phyloP scores from a whole-genome alignment of 495 filamentous ascomycete species.

The Stereocaulon alpinum region DNA sequence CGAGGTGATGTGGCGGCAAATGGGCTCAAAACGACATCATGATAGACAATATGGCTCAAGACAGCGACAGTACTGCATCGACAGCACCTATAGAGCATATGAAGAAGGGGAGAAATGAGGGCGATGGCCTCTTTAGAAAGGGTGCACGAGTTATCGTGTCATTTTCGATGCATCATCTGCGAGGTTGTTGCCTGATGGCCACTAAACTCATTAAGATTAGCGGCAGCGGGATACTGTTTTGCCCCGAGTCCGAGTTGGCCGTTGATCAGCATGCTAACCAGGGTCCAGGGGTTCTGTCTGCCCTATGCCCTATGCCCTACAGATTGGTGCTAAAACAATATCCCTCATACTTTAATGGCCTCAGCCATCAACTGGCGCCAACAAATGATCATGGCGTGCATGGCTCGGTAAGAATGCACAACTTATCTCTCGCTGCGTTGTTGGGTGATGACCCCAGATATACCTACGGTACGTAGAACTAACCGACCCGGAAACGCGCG shows the following conservation, averaged over 20 bases:
- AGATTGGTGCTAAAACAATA: not conserved
- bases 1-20: not conserved
- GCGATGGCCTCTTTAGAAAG: not conserved
- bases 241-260: not conserved
- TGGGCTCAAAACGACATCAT: not conserved
- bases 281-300: not conserved
- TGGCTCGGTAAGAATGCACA: not conserved
- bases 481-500: too few species aligned
- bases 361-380: not conserved
- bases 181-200: slow-evolving; percentile 3
- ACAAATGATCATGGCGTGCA: not conserved
- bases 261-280: not conserved
- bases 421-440: not conserved
- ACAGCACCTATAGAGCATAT: not conserved
- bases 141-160: not conserved
- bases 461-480: too few species aligned
- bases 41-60: not conserved
- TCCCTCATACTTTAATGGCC: not conserved
- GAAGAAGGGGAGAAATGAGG: not conserved
- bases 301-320: not conserved
- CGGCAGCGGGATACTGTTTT: not conserved
- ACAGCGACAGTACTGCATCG: not conserved
- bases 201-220: not conserved
- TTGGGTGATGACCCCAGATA: too few species aligned
- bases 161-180: slow-evolving; percentile 1